Conservation (phyloP, 179 eudicot genomes). For the Heliamphora pulchella region DNA sequence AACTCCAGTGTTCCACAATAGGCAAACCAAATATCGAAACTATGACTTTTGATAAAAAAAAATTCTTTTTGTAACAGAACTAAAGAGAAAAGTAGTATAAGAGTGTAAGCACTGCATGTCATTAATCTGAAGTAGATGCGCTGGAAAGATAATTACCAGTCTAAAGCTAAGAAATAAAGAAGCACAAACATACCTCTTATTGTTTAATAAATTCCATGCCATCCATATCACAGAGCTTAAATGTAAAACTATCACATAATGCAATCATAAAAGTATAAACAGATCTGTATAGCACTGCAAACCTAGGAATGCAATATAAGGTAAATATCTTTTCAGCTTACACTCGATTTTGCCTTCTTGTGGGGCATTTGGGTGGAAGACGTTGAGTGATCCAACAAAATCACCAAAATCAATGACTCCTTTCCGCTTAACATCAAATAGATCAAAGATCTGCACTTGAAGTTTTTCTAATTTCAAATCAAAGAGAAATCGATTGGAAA, state of each 20-base stretch:
- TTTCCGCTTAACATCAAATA: slow-evolving; percentile 79
- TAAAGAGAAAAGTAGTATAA: too few species aligned
- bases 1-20: too few species aligned
- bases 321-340: slow-evolving; percentile 25
- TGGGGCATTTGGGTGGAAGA: slow-evolving; percentile 94
- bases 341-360: slow-evolving; percentile 85
- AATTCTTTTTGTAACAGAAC: too few species aligned
- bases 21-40: too few species aligned
- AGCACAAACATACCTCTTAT: slow-evolving; percentile 54
- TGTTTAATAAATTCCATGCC: slow-evolving; percentile 85
- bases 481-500: neutral
- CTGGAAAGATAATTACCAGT: too few species aligned
- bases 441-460: slow-evolving; percentile 70
- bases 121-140: too few species aligned
- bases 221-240: slow-evolving; percentile 84
- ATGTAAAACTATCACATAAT: slow-evolving; percentile 56
- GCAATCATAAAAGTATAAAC: neutral
- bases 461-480: slow-evolving; percentile 9
- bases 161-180: too few species aligned
- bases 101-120: too few species aligned
- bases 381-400: slow-evolving; percentile 73
- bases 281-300: neutral
- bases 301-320: neutral
- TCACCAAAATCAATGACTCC: slow-evolving; percentile 96
- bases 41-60: too few species aligned